phyloP scores from a whole-genome alignment of 2,329 filamentous ascomycete genomes.

The Calonectria honghensis region DNA sequence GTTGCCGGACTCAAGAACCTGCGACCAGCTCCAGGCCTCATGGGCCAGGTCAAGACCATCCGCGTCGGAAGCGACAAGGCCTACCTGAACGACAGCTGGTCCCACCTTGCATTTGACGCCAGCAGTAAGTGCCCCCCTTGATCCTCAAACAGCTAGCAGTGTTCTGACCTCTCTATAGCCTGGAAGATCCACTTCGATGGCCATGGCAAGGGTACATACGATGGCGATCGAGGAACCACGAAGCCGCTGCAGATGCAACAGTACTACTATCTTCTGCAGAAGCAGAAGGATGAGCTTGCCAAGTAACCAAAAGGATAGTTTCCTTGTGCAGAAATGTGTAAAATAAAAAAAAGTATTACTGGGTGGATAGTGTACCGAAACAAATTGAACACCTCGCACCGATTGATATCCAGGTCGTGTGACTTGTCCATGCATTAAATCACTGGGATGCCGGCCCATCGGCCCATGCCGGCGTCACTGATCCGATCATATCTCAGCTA shows the following conservation, averaged over 20 bases:
- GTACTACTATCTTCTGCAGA: constrained; percentile 60
- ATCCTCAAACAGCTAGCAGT: accelerated
- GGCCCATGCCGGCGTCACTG: background rate
- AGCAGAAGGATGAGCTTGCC: constrained; percentile 56
- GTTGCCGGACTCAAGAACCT: constrained; percentile 65
- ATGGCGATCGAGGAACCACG: constrained; percentile 56
- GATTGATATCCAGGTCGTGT: no score
- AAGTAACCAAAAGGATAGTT: background rate
- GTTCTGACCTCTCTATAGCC: constrained; percentile 53
- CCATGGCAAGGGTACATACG: constrained; percentile 59
- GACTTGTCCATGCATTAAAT: background rate
- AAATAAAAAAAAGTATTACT: background rate
- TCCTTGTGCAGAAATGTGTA: background rate
- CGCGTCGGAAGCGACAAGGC: constrained; percentile 61
- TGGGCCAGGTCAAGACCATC: constrained; percentile 68
- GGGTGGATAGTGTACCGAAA: background rate
- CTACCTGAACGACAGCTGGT: constrained; percentile 70
- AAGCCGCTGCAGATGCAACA: constrained; percentile 54
- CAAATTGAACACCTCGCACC: constrained; percentile 1
- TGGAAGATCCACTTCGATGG: constrained; percentile 64
- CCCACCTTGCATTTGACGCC: constrained; percentile 65
- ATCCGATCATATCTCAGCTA: background rate
- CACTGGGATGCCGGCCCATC: background rate
- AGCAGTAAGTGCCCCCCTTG: constrained; percentile 62
- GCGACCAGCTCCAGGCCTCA: constrained; percentile 66